Evolutionary conservation across 2,329 filamentous ascomycete genomes (phyloP).

Genomic region (Colletotrichum neosansevieriae): DNA sequence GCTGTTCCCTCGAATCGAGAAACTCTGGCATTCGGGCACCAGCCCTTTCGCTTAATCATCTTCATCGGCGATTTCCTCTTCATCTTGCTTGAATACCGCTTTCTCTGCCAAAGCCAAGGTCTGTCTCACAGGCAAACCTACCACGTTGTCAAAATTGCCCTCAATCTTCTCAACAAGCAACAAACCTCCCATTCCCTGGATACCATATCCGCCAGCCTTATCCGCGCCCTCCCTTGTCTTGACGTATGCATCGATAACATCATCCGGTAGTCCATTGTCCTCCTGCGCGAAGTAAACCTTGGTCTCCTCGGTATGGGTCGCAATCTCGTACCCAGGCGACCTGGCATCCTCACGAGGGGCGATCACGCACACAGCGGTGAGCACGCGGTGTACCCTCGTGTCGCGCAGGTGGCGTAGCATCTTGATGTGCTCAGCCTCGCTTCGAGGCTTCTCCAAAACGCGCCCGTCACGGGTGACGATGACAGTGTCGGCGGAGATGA

Average conservation of each 20-base stretch:
- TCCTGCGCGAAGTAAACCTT: conserved; percentile 85
- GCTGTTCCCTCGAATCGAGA: neutral
- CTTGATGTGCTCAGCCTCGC: conserved; percentile 81
- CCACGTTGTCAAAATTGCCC: conserved; percentile 92
- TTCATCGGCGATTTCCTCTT: conserved; percentile 66
- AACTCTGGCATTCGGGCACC: neutral
- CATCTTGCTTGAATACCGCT: conserved; percentile 81
- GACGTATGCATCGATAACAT: conserved; percentile 83
- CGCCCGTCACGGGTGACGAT: conserved; percentile 81
- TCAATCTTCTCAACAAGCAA: conserved; percentile 90
- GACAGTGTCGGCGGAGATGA: conserved; percentile 92
- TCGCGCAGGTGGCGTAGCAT: conserved; percentile 90
- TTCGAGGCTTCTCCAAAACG: conserved; percentile 92
- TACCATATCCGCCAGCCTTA: conserved; percentile 95
- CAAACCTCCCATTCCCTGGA: conserved; percentile 89
- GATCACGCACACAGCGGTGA: conserved; percentile 87
- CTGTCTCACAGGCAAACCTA: conserved; percentile 86
- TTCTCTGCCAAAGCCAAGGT: conserved; percentile 87
- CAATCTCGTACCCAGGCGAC: conserved; percentile 87
- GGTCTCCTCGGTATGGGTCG: conserved; percentile 89
- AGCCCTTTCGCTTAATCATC: conserved; percentile 52
- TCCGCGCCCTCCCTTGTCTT: conserved; percentile 91
- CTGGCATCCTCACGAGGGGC: conserved; percentile 83
- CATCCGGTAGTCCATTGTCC: conserved; percentile 73
- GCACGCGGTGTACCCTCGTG: conserved; percentile 81